Evolutionary conservation across 257 asterid genomes (phyloP).

Genomic region (Nicotiana noctiflora): DNA sequence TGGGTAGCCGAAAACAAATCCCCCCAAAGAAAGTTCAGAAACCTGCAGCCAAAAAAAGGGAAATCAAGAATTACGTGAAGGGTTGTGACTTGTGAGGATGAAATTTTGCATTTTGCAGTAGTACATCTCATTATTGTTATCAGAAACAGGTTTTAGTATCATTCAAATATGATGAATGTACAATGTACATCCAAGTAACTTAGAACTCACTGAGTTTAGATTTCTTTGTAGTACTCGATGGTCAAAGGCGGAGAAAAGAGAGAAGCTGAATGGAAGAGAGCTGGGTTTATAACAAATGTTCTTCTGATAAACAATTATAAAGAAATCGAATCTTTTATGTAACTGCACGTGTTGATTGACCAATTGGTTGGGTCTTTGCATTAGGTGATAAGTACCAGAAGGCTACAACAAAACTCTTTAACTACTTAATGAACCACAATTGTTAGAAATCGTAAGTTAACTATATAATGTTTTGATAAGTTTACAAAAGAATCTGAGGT

Average conservation of each 20-base stretch:
- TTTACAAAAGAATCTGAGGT: not conserved
- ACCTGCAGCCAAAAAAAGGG: constrained; percentile 37
- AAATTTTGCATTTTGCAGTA: not conserved
- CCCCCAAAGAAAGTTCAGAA: constrained; percentile 49
- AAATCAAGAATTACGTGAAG: not conserved
- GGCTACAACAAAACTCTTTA: not conserved
- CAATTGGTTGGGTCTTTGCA: not conserved
- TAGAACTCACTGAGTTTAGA: not conserved
- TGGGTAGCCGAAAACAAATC: constrained; percentile 65
- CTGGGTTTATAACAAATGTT: not conserved
- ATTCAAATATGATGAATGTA: not conserved
- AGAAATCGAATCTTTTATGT: not conserved
- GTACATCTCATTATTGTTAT: not conserved
- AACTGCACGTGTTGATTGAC: not conserved
- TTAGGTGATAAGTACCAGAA: not conserved
- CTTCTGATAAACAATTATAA: not conserved
- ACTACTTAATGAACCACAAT: not conserved
- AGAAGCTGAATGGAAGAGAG: constrained; percentile 1
- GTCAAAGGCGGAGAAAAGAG: not conserved
- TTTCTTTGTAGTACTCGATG: not conserved
- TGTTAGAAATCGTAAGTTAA: not conserved
- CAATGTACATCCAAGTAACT: not conserved
- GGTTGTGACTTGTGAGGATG: not conserved
- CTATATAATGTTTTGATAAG: not conserved
- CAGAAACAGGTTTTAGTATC: not conserved